Evolutionary conservation across 1,284 basidiomycete genomes (phyloP), one percentile per base, ranked within the genome.

Genomic region (Ceratorhiza oryzae-sativae): DNA sequence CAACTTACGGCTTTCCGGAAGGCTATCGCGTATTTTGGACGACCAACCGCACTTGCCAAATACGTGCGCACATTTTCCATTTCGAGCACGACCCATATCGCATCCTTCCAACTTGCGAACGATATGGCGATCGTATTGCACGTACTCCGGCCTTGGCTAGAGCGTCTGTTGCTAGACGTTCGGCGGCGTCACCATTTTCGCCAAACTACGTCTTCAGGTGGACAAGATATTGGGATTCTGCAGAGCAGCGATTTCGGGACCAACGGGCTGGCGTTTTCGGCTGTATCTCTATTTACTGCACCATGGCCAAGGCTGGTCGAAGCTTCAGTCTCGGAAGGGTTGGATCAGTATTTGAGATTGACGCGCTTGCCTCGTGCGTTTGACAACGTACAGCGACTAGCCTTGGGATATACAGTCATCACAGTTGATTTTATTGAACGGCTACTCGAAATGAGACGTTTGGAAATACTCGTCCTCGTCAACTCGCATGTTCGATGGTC

Each of bases 401-500:
- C 65, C 53, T 27, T 70, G 15, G 65, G 65, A 42, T 58, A 70
- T 32, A 58, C 65, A 12, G 41, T 20, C 9, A 34, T 70, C 53
- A 70, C 65, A 18, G 32, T 15, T 6, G 39, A 70, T 36, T 56
- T 46, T 25, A 58, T 70, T 46, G 27, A 45, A 10, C 30, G 41
- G 30, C 25, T 70, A 18, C 30, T 58, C 25, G 34, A 70, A 39
- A 56, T 70, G 55, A 12, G 53, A 15, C 32, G 2, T 23, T 39
- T 70, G 18, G 65, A 58, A 30, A 42, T 46, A 23, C 55, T 70
- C n/a, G 23, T 70, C 10, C n/a, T 70, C 41, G 65, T 70, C 27
- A 70, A 70, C 65, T 70, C 65, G 9, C 45, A 36, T 25, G 41
- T 70, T 41, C 65, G 53, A 15, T 70, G 65, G 65, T 70, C 65